A percentile compares a stretch with the other conserved stretches of the same genome.
Evolutionary conservation across 305 asterid genomes (phyloP).

Genomic region (Fraxinus sp.): DNA sequence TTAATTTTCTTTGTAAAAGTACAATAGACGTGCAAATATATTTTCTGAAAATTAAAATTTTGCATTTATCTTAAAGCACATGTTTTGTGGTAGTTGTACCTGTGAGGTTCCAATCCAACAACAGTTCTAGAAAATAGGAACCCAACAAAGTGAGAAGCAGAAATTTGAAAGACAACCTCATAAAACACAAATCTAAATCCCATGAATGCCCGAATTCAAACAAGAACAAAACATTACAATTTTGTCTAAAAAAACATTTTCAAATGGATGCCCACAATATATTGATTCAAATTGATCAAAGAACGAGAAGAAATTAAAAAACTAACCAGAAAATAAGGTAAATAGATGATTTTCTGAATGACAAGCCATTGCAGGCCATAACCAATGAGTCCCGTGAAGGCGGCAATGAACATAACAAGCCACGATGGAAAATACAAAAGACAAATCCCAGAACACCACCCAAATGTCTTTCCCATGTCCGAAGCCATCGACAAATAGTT

Average conservation of each 20-base stretch:
- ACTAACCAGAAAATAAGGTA: constrained; percentile 60
- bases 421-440: constrained; percentile 46
- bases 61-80: neutral
- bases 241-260: neutral
- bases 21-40: neutral
- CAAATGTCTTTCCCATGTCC: constrained; percentile 63
- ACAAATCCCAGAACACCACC: constrained; percentile 65
- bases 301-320: neutral
- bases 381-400: constrained; percentile 58
- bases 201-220: neutral
- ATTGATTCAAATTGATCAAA: neutral
- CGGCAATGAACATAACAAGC: constrained; percentile 49
- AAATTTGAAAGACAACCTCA: neutral
- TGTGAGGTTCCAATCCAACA: neutral
- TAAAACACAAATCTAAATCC: neutral
- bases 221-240: neutral
- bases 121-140: neutral
- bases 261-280: neutral
- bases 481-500: constrained; percentile 62
- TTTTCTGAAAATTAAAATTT: neutral
- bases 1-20: no score
- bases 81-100: neutral
- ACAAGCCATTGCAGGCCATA: constrained; percentile 66
- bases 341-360: constrained; percentile 35
- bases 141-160: neutral